These are phyloP conservation scores for Neurospora cerealis DNA, from an alignment of 495 filamentous ascomycete genomes.

Conservation along the genomic window DNA sequence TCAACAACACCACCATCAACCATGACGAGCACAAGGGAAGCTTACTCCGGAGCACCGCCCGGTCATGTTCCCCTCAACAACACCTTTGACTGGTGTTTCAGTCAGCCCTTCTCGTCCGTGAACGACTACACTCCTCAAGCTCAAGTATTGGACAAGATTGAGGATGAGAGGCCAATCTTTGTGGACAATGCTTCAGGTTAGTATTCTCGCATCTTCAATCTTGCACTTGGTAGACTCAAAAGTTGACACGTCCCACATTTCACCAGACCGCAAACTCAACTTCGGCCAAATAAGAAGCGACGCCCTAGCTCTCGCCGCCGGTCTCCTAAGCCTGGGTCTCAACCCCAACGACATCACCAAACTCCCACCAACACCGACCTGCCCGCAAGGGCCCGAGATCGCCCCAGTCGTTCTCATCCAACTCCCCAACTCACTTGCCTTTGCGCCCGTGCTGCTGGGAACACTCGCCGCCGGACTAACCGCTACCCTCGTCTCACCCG, in stretches of 20 bases:
- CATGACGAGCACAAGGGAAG: not conserved
- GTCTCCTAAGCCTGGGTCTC: slow-evolving; percentile 15
- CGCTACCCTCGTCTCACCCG: slow-evolving; percentile 24
- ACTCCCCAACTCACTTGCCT: slow-evolving; percentile 22
- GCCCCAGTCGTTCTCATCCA: slow-evolving; percentile 26
- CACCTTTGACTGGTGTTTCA: slow-evolving; percentile 18
- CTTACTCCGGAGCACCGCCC: slow-evolving; percentile 11
- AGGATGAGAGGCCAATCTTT: slow-evolving; percentile 17
- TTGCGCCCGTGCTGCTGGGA: slow-evolving; percentile 19
- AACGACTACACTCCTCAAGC: slow-evolving; percentile 12
- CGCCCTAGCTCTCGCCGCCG: slow-evolving; percentile 13
- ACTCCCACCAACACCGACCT: slow-evolving; percentile 21
- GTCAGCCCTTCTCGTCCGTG: slow-evolving; percentile 17
- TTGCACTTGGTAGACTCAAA: not conserved
- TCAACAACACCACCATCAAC: not conserved
- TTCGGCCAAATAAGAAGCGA: slow-evolving; percentile 16
- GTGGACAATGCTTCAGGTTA: slow-evolving; percentile 19
- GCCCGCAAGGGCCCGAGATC: slow-evolving; percentile 20
- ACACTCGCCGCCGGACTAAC: slow-evolving; percentile 21
- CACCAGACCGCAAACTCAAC: slow-evolving; percentile 19
- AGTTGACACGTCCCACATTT: not conserved
- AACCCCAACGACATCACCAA: slow-evolving; percentile 14
- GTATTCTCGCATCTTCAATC: not conserved
- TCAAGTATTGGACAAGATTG: slow-evolving; percentile 14
- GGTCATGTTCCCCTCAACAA: slow-evolving; percentile 16